phyloP scores from a whole-genome alignment of 805 yeast genomes.

The Clavispora asparagi region DNA sequence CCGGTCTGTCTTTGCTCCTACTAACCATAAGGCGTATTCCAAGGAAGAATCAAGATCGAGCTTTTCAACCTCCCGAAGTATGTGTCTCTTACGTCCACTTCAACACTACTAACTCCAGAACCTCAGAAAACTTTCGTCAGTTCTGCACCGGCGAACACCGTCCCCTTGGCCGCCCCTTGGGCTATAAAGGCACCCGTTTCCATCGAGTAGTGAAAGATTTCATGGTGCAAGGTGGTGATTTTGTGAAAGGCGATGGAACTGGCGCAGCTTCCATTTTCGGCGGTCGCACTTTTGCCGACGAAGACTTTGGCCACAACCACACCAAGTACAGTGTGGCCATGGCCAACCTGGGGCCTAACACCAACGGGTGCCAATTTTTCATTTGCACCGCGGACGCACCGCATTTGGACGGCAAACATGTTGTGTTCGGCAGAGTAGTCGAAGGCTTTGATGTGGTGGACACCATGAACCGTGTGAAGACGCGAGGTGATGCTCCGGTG shows the following conservation, averaged over 20 bases:
- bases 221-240: constrained; percentile 45
- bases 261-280: constrained; percentile 42
- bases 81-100: constrained; percentile 2
- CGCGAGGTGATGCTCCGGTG: constrained; percentile 2
- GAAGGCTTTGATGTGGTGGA: constrained; percentile 36
- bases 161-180: constrained; percentile 34
- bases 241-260: constrained; percentile 39
- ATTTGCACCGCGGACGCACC: constrained; percentile 26
- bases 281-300: constrained; percentile 38
- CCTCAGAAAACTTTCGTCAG: constrained; percentile 48
- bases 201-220: constrained; percentile 42
- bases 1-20: constrained; percentile 17
- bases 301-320: constrained; percentile 30
- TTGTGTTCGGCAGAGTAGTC: constrained; percentile 44
- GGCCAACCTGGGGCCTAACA: constrained; percentile 42
- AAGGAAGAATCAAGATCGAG: constrained; percentile 44
- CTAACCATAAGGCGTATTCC: constrained; percentile 3
- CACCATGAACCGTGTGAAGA: constrained; percentile 15
- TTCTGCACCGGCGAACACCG: constrained; percentile 47
- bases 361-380: constrained; percentile 46
- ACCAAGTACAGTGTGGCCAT: constrained; percentile 24
- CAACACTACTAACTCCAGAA: constrained; percentile 14
- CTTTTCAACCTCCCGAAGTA: constrained; percentile 37
- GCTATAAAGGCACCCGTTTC: constrained; percentile 35
- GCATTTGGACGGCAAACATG: constrained; percentile 43